phyloP scores from a whole-genome alignment of 192 early-diverging fungal species.

The Mortierella alpina region DNA sequence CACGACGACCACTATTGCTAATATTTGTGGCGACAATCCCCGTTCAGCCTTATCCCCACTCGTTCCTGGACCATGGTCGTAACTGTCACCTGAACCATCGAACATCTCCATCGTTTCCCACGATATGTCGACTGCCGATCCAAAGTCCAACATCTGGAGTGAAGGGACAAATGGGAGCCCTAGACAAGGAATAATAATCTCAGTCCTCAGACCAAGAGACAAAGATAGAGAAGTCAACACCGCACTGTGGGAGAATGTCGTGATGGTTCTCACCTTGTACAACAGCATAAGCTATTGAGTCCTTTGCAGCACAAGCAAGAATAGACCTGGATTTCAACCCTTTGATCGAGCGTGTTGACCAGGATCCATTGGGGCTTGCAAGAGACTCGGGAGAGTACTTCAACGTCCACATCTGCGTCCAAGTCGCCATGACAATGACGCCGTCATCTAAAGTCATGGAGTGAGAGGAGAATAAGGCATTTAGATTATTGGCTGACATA shows the following conservation, averaged over 20 bases:
- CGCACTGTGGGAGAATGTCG: background rate
- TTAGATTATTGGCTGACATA: background rate
- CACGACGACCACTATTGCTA: background rate
- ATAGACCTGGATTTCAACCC: background rate
- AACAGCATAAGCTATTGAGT: conserved; percentile 8
- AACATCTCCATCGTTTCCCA: no score
- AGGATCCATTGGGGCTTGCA: background rate
- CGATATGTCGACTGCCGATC: no score
- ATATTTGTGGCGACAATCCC: background rate
- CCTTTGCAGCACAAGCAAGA: conserved; percentile 4
- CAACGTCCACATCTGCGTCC: background rate
- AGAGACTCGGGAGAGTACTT: background rate
- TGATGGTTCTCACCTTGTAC: background rate
- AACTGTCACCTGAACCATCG: no score
- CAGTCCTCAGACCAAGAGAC: no score
- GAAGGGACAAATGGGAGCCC: no score
- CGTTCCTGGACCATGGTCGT: no score
- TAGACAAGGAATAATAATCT: no score
- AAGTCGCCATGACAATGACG: conserved; percentile 3
- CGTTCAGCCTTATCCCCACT: no score
- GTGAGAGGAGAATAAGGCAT: background rate
- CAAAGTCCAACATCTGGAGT: no score
- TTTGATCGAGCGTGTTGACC: background rate
- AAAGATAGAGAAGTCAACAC: background rate
- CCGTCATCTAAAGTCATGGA: background rate